A percentile compares a stretch with the other conserved stretches of the same genome.
Conservation (phyloP, 1,284 basidiomycete genomes). For the Fistulinella cinereoalba region DNA sequence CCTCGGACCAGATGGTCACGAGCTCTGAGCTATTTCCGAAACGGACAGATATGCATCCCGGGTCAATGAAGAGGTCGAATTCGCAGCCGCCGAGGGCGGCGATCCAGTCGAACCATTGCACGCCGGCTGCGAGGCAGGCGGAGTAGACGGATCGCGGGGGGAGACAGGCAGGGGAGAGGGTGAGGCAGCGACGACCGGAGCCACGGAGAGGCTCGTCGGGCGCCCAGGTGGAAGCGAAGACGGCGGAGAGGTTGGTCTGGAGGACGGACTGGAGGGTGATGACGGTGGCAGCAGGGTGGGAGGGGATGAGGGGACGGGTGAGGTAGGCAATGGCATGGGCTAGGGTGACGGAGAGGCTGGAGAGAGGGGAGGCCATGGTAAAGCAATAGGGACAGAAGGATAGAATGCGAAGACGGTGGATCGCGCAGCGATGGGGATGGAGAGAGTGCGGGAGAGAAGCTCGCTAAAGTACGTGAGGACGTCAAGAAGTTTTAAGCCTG, state of each 20-base stretch:
- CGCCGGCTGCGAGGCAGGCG: slow-evolving; percentile 61
- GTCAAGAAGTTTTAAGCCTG: slow-evolving; percentile 13
- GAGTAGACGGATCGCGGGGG: slow-evolving; percentile 69
- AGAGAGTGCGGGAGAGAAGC: slow-evolving; percentile 22
- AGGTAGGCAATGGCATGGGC: slow-evolving; percentile 70
- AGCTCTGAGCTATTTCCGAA: slow-evolving; percentile 45
- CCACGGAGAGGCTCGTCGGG: slow-evolving; percentile 60
- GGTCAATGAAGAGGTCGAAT: slow-evolving; percentile 76
- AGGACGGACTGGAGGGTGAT: slow-evolving; percentile 66
- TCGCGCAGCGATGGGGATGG: slow-evolving; percentile 65
- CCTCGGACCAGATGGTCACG: slow-evolving; percentile 65
- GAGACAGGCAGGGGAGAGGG: slow-evolving; percentile 61
- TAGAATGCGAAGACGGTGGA: slow-evolving; percentile 34
- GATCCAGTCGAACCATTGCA: slow-evolving; percentile 79
- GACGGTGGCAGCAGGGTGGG: slow-evolving; percentile 56
- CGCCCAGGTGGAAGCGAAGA: slow-evolving; percentile 64
- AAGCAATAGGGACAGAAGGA: slow-evolving; percentile 8
- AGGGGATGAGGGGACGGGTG: slow-evolving; percentile 56
- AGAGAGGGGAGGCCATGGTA: slow-evolving; percentile 47
- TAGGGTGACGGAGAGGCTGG: slow-evolving; percentile 61
- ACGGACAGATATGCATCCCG: slow-evolving; percentile 68
- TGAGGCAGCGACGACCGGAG: slow-evolving; percentile 69
- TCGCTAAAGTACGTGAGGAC: slow-evolving; percentile 31
- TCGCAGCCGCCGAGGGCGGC: slow-evolving; percentile 59
- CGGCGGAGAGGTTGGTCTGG: slow-evolving; percentile 64